These are phyloP conservation scores for Cladosporium oxysporum DNA, from an alignment of 2,329 filamentous ascomycete genomes.

Conservation along the genomic window DNA sequence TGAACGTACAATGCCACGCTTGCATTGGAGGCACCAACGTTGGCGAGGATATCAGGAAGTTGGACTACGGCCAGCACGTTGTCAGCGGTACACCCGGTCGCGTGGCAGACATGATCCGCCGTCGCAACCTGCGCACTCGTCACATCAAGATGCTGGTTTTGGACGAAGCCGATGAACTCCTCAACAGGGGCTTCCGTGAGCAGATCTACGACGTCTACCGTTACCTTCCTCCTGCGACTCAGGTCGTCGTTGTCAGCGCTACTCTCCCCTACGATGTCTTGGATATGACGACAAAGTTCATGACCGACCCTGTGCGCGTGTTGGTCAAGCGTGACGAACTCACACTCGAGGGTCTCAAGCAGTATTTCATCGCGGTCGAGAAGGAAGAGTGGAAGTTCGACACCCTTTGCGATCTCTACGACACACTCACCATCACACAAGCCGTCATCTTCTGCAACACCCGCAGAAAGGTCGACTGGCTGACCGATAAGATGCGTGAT, in stretches of 20 bases:
- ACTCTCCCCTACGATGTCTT: conserved; percentile 99
- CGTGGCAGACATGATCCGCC: conserved; percentile 99
- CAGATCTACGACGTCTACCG: conserved; percentile 99
- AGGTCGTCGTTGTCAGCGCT: conserved; percentile 96
- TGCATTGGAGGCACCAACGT: conserved; percentile 99
- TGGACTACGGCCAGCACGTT: conserved; percentile 93
- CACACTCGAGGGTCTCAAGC: conserved; percentile 99
- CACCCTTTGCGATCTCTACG: conserved; percentile 97
- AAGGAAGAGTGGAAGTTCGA: conserved; percentile 99
- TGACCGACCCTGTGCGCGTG: conserved; percentile 98
- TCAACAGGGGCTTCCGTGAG: conserved; percentile 98
- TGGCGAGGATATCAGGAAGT: conserved; percentile 97
- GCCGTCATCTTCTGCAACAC: conserved; percentile 99
- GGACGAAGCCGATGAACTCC: conserved; percentile 94
- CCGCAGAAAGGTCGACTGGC: conserved; percentile 99
- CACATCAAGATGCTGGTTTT: conserved; percentile 99
- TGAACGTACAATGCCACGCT: conserved; percentile 98
- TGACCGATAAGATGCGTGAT: conserved; percentile 94
- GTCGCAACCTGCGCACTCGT: conserved; percentile 94
- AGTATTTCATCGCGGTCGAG: conserved; percentile 99
- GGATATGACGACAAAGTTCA: conserved; percentile 99
- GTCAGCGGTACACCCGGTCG: conserved; percentile 97
- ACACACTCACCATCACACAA: conserved; percentile 99
- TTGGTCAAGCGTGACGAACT: conserved; percentile 99
- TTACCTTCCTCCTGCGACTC: conserved; percentile 94